Conservation (phyloP, 805 yeast species). For the Yarrowia sp. region DNA sequence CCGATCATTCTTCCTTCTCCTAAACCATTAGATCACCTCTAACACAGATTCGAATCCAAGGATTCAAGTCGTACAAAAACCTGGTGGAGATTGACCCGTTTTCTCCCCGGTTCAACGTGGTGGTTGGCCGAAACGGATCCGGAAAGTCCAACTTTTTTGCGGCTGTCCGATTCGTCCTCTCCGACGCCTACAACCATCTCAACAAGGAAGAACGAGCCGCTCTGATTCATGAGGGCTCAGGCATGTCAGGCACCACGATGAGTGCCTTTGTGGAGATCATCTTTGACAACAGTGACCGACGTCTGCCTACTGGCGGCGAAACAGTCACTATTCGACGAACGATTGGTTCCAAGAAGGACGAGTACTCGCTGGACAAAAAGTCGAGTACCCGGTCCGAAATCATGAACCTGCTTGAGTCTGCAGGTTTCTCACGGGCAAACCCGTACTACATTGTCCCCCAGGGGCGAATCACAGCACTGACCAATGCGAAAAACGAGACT, state of each 20-base stretch:
- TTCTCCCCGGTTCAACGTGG: constrained; percentile 83
- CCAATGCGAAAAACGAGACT: constrained; percentile 87
- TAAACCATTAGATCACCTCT: neutral
- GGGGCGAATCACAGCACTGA: constrained; percentile 85
- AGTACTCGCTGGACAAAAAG: constrained; percentile 81
- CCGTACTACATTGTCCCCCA: constrained; percentile 98
- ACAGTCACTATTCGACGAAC: constrained; percentile 84
- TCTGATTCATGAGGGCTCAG: constrained; percentile 85
- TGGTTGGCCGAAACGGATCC: constrained; percentile 91
- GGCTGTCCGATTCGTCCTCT: constrained; percentile 88
- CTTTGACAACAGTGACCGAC: constrained; percentile 78
- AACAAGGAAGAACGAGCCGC: constrained; percentile 85
- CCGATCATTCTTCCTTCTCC: too few species aligned
- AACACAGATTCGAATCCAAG: constrained; percentile 71
- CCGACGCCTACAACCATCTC: constrained; percentile 88
- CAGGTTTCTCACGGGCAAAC: constrained; percentile 88
- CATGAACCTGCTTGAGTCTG: constrained; percentile 82
- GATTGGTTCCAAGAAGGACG: constrained; percentile 91
- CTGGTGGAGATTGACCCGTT: constrained; percentile 77
- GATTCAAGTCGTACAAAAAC: constrained; percentile 90
- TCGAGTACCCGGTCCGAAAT: constrained; percentile 81
- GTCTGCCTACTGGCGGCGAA: constrained; percentile 72
- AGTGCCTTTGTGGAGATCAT: constrained; percentile 91
- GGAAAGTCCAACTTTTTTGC: constrained; percentile 96
- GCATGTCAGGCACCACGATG: constrained; percentile 65